A percentile compares a stretch with the other conserved stretches of the same genome.
phyloP scores from a whole-genome alignment of 345 rosid species.

The Noccaea caerulescens region DNA sequence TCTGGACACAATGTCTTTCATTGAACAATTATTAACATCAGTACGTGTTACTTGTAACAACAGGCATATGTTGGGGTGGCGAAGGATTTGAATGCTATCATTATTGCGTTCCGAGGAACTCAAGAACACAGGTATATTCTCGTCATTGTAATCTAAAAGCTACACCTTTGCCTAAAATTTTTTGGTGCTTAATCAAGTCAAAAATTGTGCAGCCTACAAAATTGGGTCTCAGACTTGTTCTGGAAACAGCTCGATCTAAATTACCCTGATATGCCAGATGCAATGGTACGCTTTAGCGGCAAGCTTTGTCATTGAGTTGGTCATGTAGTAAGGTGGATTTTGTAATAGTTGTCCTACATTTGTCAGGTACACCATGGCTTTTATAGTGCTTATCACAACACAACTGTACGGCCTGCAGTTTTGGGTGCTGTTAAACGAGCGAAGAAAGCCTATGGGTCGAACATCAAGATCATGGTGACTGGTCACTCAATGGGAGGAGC shows the following conservation, averaged over 20 bases:
- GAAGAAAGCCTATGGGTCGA: conserved; percentile 62
- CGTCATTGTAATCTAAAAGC: neutral
- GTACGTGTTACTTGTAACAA: conserved; percentile 20
- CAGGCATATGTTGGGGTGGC: conserved; percentile 62
- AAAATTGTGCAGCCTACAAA: conserved; percentile 69
- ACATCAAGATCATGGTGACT: conserved; percentile 68
- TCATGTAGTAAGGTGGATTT: conserved; percentile 8
- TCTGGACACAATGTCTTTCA: neutral
- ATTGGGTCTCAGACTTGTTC: conserved; percentile 87
- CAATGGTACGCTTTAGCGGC: conserved; percentile 62
- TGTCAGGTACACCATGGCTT: conserved; percentile 93
- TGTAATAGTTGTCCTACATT: neutral
- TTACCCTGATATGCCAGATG: conserved; percentile 93
- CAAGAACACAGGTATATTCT: conserved; percentile 41
- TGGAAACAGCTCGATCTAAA: conserved; percentile 96
- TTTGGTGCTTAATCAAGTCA: conserved; percentile 10
- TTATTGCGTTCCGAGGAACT: conserved; percentile 47
- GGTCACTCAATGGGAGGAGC: conserved; percentile 99
- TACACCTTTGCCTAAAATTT: conserved; percentile 22
- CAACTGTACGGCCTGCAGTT: conserved; percentile 82
- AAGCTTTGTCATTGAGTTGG: neutral
- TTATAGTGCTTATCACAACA: conserved; percentile 88
- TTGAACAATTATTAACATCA: neutral
- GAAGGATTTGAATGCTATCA: conserved; percentile 39
- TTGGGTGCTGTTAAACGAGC: conserved; percentile 65